Evolutionary conservation across 495 filamentous ascomycete species (phyloP), one percentile per base, ranked within the genome.

Genomic region (Penicillium dipodomyicola): DNA sequence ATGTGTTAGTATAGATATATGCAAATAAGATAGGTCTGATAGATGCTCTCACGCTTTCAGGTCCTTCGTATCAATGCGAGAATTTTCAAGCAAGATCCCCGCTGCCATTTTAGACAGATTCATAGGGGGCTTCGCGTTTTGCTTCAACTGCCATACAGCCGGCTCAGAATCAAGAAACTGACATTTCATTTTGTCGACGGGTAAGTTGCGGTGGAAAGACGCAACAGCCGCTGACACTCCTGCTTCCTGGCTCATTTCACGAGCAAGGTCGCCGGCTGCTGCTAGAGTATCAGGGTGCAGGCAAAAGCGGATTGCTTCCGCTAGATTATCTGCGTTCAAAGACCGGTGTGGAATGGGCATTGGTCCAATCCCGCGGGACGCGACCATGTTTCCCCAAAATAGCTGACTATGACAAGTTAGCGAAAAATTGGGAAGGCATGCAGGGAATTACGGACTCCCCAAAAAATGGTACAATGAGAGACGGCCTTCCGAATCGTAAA

Each of bases 371-470:
- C 85, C 84, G 11, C 84, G 80, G 54, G 70, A 49, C 0, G 52
- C 59, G 15, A 91, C 78, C 82, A 89, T 90, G 1, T 73, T 63
- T 2, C 88, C 89, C 89, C 89, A 93, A 66, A 92, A 93, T 22
- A 82, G 77, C 67, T 93, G 89, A 59, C 51, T 63, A 5, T 17
- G 6, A 23, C 1, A 40, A 22, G 14, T 62, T 43, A 49, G 56
- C 22, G 9, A 42, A 11, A n/a, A 40, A 3, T 11, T 9, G 3
- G 1, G n/a, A 1, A 20, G 0, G 4, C 12, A 0, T 27, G 14
- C 19, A 33, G 15, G 27, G 9, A 32, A 10, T 45, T 15, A 67
- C 69, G 37, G 52, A 73, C 70, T 87, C 84, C 25, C 83, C 83
- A 61, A 86, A 86, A 65, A 87, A 86, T 3, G 83, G 83, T 1